phyloP scores from a whole-genome alignment of 225 moss, liverwort and hornwort species.

The Polytrichum formosum region DNA sequence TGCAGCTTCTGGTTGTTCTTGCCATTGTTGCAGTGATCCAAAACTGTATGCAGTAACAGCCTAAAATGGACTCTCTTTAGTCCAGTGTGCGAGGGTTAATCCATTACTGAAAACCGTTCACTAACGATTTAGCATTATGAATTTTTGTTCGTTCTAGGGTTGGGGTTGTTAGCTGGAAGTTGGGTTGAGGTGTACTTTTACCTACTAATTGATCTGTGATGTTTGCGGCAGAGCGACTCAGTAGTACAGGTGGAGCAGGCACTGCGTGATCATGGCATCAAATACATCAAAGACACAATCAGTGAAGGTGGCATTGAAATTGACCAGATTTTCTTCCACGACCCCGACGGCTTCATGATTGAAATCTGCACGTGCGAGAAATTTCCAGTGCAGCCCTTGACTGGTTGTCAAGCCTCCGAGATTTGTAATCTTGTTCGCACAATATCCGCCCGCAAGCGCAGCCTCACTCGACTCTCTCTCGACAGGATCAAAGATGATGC shows the following conservation, averaged over 20 bases:
- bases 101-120: not conserved
- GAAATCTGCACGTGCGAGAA: constrained; percentile 85
- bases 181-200: not conserved
- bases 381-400: constrained; percentile 63
- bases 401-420: not conserved
- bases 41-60: too few species aligned
- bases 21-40: too few species aligned
- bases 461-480: not conserved
- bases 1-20: not conserved
- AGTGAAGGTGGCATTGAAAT: constrained; percentile 59
- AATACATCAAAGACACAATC: constrained; percentile 40
- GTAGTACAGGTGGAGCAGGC: constrained; percentile 57
- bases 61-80: too few species aligned
- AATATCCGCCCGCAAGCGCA: constrained; percentile 23
- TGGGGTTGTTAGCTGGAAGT: not conserved
- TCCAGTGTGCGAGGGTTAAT: not conserved
- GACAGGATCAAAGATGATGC: not conserved
- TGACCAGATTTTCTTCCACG: constrained; percentile 89
- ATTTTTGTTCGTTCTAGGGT: not conserved
- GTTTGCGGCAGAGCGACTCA: constrained; percentile 50
- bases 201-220: not conserved
- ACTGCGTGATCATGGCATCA: constrained; percentile 59
- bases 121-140: not conserved
- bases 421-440: constrained; percentile 30
- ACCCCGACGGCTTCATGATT: constrained; percentile 89